These are phyloP conservation scores for Candida yuanshanica DNA, from an alignment of 805 yeast genomes.

Conservation along the genomic window DNA sequence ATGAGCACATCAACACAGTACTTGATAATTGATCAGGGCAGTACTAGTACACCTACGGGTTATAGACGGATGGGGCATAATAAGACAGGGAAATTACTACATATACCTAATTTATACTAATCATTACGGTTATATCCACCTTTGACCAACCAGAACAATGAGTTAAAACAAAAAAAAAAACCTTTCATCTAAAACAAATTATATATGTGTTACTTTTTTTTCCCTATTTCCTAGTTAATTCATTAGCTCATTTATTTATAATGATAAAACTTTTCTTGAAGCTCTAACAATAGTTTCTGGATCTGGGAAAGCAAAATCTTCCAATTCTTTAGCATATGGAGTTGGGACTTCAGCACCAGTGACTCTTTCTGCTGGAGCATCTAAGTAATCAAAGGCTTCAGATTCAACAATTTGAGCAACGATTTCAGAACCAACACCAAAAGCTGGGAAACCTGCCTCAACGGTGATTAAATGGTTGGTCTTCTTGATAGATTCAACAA, in stretches of 20 bases:
- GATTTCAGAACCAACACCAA: conserved; percentile 98
- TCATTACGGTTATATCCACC: neutral
- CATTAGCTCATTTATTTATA: conserved; percentile 32
- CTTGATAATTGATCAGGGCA: neutral
- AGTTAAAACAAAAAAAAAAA: neutral
- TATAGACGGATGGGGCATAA: too few species aligned
- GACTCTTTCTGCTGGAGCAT: conserved; percentile 97
- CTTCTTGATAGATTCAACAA: conserved; percentile 86
- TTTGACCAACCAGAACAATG: too few species aligned
- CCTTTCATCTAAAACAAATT: neutral
- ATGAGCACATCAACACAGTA: too few species aligned
- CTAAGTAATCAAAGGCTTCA: conserved; percentile 96
- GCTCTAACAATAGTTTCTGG: conserved; percentile 85
- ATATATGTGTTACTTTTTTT: neutral
- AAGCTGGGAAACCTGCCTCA: conserved; percentile 97
- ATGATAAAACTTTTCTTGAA: conserved; percentile 69
- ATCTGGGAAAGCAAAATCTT: conserved; percentile 99
- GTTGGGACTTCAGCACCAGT: conserved; percentile 99
- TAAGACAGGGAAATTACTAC: too few species aligned
- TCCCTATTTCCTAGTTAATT: neutral
- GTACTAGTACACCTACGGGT: neutral
- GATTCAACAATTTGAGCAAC: conserved; percentile 97
- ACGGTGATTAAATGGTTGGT: conserved; percentile 95
- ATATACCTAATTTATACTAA: neutral
- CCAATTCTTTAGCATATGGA: conserved; percentile 93